Base-by-base conservation (phyloP, 2,329 filamentous ascomycete genomes). In the Aspergillus bombycis region DNA sequence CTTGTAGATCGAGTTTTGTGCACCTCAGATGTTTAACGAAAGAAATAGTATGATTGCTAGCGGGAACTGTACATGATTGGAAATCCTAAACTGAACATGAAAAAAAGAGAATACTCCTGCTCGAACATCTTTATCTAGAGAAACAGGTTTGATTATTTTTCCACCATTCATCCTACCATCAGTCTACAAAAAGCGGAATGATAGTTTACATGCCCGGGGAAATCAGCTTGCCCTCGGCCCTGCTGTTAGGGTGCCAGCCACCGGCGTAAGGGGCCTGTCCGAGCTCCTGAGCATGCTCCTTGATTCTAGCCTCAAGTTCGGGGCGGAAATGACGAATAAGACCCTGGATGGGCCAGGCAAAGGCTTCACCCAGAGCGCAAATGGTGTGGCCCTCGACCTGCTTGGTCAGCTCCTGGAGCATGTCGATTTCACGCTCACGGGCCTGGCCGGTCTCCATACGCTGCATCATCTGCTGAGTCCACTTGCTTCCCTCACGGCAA, bases 341-440 rank as follows among this genome's bases (percentile, higher is more conserved):
- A 79, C 95, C 95, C 83, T 99, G 95, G 70, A 99, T 91, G 68
- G 95, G 95, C 95, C 95, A 99, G 68, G 95, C 94, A 73, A 99
- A 99, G 67, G 95, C 95, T 84, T 99, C 95, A 63, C 95, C 95
- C 68, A 99, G 84, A 81, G 94, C 95, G 81, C 95, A 99, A 75
- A 99, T 99, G 55, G 95, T 98, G 85, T 99, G 95, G 12, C 95
- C 95, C 84, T 99, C 95, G 66, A 99, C 95, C 83, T 99, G 95
- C 87, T 99, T 99, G 67, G 95, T 99, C 72, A 99, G 84, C 85
- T 99, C 95, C 84, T 97, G 95, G 70, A 99, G 87, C 95, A 99
- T 99, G 79, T 99, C 95, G 78, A 99, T 99, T 83, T 99, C 95
- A 65, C 95, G 87, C 80, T 90, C 89, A 67, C 92, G 89, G 65